A percentile compares a stretch with the other conserved stretches of the same genome.
Evolutionary conservation across 164 flowering plant genomes (phyloP).

Genomic region (Euptelea pleiosperma): DNA sequence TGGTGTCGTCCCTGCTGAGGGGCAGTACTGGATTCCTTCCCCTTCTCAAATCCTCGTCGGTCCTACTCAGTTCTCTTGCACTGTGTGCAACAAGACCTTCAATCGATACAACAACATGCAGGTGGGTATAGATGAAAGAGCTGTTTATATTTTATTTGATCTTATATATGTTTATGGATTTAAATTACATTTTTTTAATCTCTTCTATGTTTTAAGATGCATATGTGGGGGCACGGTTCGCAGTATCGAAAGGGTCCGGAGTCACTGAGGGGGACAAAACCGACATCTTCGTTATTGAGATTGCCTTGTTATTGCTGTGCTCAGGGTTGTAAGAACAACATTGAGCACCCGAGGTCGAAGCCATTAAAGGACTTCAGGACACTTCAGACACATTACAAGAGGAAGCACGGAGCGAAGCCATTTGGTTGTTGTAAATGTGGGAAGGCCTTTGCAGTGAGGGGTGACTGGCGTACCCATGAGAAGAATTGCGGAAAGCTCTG

Average conservation of each 20-base stretch:
- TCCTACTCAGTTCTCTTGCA: constrained; percentile 57
- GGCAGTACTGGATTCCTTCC: constrained; percentile 62
- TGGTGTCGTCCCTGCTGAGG: constrained; percentile 8
- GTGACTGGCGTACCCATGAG: constrained; percentile 82
- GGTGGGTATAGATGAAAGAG: constrained; percentile 28
- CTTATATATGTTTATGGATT: background rate
- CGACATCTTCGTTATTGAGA: constrained; percentile 46
- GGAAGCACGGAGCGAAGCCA: constrained; percentile 65
- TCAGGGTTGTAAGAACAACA: constrained; percentile 69
- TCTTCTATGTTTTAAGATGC: constrained; percentile 38
- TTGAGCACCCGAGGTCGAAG: constrained; percentile 59
- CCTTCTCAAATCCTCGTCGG: constrained; percentile 61
- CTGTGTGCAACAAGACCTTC: constrained; percentile 60
- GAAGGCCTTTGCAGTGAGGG: constrained; percentile 65
- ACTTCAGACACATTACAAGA: constrained; percentile 71
- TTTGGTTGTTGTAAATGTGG: constrained; percentile 61
- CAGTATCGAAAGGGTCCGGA: constrained; percentile 56
- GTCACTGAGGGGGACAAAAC: constrained; percentile 50
- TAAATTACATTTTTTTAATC: background rate
- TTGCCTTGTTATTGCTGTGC: constrained; percentile 71
- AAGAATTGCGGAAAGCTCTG: constrained; percentile 67
- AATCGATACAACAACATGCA: constrained; percentile 68
- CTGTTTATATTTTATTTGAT: background rate
- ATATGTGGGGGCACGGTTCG: constrained; percentile 82
- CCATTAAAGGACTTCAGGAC: constrained; percentile 75